Base-by-base conservation (phyloP, 225 moss, liverwort and hornwort genomes). In the Sphagnum tenellum region DNA sequence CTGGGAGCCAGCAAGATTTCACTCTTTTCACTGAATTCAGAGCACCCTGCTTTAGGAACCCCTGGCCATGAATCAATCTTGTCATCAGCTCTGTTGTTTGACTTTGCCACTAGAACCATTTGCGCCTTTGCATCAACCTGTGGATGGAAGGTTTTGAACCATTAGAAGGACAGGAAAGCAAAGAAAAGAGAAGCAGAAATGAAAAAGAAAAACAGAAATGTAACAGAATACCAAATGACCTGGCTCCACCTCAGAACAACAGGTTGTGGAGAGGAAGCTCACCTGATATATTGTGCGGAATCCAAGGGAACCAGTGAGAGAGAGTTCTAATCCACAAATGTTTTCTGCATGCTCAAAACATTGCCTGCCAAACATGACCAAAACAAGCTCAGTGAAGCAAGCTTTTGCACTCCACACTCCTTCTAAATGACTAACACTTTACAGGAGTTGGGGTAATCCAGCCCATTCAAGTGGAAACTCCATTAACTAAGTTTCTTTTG, bases 111-210 rank as follows among this genome's bases (percentile, higher is more conserved):
- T 70, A 98, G 77, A 59, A 98, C 87, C 93, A 98, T 87, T 81
- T 98, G 98, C 8, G 98, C 98, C 75, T 89, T 98, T 13, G 98
- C 82, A 70, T 98, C 89, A 58, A 74, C 75, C 89, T 95, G 89
- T 29, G 49, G 62, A 49, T 7, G 14, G 59, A 53, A 56, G 57
- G 63, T 59, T 49, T 67, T 57, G 46, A 12, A 65, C 71, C 11
- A 57, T 65, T 55, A 10, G 50, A 64, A 59, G 29, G 29, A 12
- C 58, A 13, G 61, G 48, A 50, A 3, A 13, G 51, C 61, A 47
- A 66, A 63, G 8, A 11, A 45, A 64, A 44, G 9, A 29, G 29
- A 29, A 29, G 29, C 29, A 29, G 29, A 29, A 29, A 29, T 29
- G 29, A 29, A 29, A 29, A 29, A 29, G 29, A 29, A 29, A 29